Evolutionary conservation across 1,284 basidiomycete species (phyloP).

Genomic region (Austroboletus olivaceoglutinosus): DNA sequence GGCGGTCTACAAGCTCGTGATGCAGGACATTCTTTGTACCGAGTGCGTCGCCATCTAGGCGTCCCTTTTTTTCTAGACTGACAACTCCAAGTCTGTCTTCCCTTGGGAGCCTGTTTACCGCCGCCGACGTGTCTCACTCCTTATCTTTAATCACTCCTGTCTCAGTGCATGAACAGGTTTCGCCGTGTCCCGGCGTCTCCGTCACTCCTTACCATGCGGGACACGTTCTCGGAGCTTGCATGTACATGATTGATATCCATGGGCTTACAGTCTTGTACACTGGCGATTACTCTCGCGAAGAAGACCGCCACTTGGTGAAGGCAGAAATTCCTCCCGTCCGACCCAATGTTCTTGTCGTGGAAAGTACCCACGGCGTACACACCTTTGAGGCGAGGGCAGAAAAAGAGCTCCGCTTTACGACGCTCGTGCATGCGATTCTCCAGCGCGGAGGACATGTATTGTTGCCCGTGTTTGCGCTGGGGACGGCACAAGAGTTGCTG

Average conservation of each 20-base stretch:
- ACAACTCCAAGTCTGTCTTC: slow-evolving; percentile 53
- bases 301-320: slow-evolving; percentile 96
- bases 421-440: slow-evolving; percentile 88
- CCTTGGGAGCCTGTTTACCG: slow-evolving; percentile 81
- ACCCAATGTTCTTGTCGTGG: slow-evolving; percentile 96
- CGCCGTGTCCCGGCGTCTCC: slow-evolving; percentile 84
- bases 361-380: slow-evolving; percentile 97
- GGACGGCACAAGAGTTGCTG: slow-evolving; percentile 93
- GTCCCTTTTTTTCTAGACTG: background rate
- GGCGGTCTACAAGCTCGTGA: slow-evolving; percentile 97
- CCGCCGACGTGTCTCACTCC: slow-evolving; percentile 87
- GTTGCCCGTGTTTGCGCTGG: slow-evolving; percentile 92
- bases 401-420: slow-evolving; percentile 92
- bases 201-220: slow-evolving; percentile 99
- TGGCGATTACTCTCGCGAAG: slow-evolving; percentile 97
- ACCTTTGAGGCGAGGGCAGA: slow-evolving; percentile 89
- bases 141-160: slow-evolving; percentile 92
- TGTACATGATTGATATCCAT: slow-evolving; percentile 98
- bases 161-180: slow-evolving; percentile 95
- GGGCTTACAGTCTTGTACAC: slow-evolving; percentile 96
- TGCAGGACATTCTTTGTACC: slow-evolving; percentile 98
- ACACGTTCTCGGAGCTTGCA: slow-evolving; percentile 96
- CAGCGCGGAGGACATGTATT: slow-evolving; percentile 92
- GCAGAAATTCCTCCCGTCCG: slow-evolving; percentile 90
- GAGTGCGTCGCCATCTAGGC: slow-evolving; percentile 52